These are phyloP conservation scores for Phytophthora pisi DNA, from an alignment of 352 stramenopile species.

Conservation along the genomic window DNA sequence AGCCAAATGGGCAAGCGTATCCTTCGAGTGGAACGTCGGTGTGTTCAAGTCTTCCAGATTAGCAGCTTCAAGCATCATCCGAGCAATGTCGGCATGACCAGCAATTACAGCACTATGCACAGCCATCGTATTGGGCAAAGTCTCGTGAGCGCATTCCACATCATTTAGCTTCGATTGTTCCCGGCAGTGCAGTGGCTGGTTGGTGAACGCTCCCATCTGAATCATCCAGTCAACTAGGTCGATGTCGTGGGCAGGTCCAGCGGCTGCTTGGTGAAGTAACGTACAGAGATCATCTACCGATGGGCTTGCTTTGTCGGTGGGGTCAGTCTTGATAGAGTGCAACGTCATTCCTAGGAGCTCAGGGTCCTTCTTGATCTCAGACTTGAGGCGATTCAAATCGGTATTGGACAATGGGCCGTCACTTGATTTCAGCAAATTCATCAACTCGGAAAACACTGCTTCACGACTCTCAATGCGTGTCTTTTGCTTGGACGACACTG, in stretches of 20 bases:
- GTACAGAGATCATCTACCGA: too few relatives aligned
- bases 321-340: too few relatives aligned
- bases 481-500: constrained; percentile 5
- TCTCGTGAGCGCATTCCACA: not conserved
- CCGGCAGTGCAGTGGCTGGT: constrained; percentile 21
- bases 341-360: constrained; percentile 1
- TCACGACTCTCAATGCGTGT: not conserved
- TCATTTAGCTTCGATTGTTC: not conserved
- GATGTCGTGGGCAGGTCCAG: constrained; percentile 27
- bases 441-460: constrained; percentile 23
- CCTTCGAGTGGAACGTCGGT: constrained; percentile 28
- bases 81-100: constrained; percentile 30
- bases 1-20: constrained; percentile 35
- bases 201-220: constrained; percentile 30
- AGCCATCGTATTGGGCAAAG: constrained; percentile 23
- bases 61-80: constrained; percentile 33
- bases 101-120: constrained; percentile 30
- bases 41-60: constrained; percentile 39
- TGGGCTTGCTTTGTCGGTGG: too few relatives aligned
- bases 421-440: constrained; percentile 19
- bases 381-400: constrained; percentile 15
- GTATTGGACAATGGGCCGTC: not conserved
- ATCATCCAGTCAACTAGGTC: constrained; percentile 47
- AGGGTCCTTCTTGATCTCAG: constrained; percentile 24
- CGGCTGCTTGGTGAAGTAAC: constrained; percentile 14